Conservation (phyloP, 176 grass and related monocot species). For the Paspalum notatum region DNA sequence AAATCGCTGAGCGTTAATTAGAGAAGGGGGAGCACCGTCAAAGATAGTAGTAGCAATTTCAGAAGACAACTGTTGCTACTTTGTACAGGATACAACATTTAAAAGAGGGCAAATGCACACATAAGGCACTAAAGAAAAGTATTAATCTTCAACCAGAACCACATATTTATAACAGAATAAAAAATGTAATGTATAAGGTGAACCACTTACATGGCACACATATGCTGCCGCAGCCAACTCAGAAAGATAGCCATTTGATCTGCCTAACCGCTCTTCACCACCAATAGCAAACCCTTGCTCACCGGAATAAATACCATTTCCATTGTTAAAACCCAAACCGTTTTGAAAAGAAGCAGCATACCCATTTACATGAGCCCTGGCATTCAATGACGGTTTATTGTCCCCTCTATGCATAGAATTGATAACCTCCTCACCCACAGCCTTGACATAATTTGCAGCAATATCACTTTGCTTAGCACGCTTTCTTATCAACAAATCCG, state of each 20-base stretch:
- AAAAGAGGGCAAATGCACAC: background rate
- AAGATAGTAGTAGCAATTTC: background rate
- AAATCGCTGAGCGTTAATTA: no score
- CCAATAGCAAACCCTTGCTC: constrained; percentile 87
- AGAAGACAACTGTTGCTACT: background rate
- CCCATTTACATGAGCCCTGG: constrained; percentile 26
- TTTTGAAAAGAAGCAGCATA: constrained; percentile 60
- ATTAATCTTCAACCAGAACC: constrained; percentile 15
- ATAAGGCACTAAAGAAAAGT: background rate
- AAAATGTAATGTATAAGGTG: constrained; percentile 25
- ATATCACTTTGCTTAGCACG: constrained; percentile 73
- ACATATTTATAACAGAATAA: constrained; percentile 33
- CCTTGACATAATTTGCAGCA: constrained; percentile 83
- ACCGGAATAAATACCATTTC: constrained; percentile 72
- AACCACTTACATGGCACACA: constrained; percentile 84
- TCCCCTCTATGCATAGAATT: constrained; percentile 38
- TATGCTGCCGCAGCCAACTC: constrained; percentile 90
- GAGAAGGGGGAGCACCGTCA: no score
- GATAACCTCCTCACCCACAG: constrained; percentile 56
- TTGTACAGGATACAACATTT: background rate
- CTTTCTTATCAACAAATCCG: constrained; percentile 74
- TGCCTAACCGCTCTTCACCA: constrained; percentile 68
- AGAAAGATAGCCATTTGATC: constrained; percentile 82
- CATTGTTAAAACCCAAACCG: constrained; percentile 83
- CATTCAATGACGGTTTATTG: constrained; percentile 30